Conservation (phyloP, 768 basidiomycete species). For the Boletellus ananiceps region DNA sequence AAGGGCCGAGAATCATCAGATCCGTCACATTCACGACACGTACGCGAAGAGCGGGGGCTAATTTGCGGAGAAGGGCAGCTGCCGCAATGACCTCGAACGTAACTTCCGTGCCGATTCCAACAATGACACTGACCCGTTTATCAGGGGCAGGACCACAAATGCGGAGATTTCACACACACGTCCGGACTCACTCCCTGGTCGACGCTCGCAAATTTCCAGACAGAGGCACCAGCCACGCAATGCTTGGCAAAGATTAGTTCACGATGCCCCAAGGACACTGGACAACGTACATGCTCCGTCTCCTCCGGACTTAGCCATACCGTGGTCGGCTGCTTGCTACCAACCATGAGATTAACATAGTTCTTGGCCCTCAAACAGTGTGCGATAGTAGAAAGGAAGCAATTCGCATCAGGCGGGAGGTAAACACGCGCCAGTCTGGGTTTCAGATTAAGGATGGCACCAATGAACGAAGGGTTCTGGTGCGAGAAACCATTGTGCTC, state of each 20-base stretch:
- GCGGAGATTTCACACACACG: slow-evolving; percentile 40
- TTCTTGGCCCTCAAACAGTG: slow-evolving; percentile 83
- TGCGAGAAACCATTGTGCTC: slow-evolving; percentile 91
- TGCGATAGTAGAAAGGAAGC: slow-evolving; percentile 75
- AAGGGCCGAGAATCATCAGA: slow-evolving; percentile 71
- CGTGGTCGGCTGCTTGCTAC: slow-evolving; percentile 78
- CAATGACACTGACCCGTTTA: slow-evolving; percentile 52
- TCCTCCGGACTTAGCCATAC: slow-evolving; percentile 78
- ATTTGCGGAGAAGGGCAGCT: slow-evolving; percentile 68
- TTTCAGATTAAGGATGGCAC: slow-evolving; percentile 79
- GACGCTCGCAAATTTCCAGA: slow-evolving; percentile 80
- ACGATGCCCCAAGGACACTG: not conserved
- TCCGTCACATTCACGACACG: slow-evolving; percentile 89
- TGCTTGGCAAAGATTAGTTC: slow-evolving; percentile 40
- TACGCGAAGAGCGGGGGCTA: slow-evolving; percentile 68
- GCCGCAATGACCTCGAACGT: slow-evolving; percentile 89
- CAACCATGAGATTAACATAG: slow-evolving; percentile 85
- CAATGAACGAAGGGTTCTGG: slow-evolving; percentile 83
- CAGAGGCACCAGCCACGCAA: slow-evolving; percentile 81
- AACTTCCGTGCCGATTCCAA: slow-evolving; percentile 83
- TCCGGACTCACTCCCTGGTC: slow-evolving; percentile 70
- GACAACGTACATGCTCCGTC: slow-evolving; percentile 50
- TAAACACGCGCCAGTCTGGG: slow-evolving; percentile 69
- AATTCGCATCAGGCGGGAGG: slow-evolving; percentile 88
- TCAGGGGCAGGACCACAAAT: not conserved